phyloP scores from a whole-genome alignment of 345 rosid genomes.

The Populus deltoides region DNA sequence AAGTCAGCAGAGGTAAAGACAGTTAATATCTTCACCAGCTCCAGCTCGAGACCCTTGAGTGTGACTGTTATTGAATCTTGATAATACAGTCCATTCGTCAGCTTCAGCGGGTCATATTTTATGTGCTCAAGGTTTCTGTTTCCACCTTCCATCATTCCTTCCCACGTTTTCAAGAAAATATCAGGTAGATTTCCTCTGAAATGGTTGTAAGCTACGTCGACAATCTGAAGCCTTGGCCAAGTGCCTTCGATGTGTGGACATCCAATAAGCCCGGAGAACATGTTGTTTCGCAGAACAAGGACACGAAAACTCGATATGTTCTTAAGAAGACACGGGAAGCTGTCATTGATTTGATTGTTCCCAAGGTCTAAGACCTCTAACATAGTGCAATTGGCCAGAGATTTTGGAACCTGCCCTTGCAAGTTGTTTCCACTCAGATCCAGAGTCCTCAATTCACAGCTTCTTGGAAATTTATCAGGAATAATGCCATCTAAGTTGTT shows the following conservation, averaged over 20 bases:
- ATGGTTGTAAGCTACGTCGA: constrained; percentile 34
- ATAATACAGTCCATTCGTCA: constrained; percentile 12
- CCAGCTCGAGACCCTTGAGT: constrained; percentile 38
- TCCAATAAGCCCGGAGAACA: constrained; percentile 9
- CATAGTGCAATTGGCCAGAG: constrained; percentile 20
- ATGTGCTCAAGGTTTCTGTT: constrained; percentile 21
- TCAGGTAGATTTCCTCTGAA: constrained; percentile 30
- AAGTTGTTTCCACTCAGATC: constrained; percentile 36
- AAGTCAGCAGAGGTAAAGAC: constrained; percentile 34
- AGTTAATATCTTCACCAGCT: constrained; percentile 42
- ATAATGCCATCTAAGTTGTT: constrained; percentile 26
- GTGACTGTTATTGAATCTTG: constrained; percentile 40
- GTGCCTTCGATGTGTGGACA: background rate
- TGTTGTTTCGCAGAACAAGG: constrained; percentile 36
- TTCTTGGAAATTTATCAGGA: constrained; percentile 4
- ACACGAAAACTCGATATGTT: constrained; percentile 28
- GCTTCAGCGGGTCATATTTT: background rate
- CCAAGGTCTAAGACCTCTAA: constrained; percentile 42
- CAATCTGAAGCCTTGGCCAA: constrained; percentile 39
- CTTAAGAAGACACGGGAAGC: constrained; percentile 37
- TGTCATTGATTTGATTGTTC: constrained; percentile 29
- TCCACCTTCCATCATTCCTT: constrained; percentile 33
- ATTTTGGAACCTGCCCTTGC: constrained; percentile 33
- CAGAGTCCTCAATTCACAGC: constrained; percentile 27
- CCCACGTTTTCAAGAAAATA: constrained; percentile 14